Evolutionary conservation across 1,284 basidiomycete species (phyloP), one percentile per base, ranked within the genome.

Genomic region (Moesziomyces sp.): DNA sequence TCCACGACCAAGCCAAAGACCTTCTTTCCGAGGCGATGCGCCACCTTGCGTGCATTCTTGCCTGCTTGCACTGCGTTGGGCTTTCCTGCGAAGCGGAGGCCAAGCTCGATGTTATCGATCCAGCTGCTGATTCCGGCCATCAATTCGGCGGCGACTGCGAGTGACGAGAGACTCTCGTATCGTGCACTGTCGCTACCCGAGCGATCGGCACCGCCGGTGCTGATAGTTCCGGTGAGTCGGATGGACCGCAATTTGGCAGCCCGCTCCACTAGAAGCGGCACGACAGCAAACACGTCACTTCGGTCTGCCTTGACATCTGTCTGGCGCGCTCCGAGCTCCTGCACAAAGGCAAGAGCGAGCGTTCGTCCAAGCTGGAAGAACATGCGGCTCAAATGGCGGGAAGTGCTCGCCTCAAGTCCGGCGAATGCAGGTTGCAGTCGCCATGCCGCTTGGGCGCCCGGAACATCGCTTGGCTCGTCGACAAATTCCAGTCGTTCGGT

Each of bases 21-120:
- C 16, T 54, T 54, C 52, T 61, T 63, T 3, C 71, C 77, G 16
- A 80, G 46, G 24, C 53, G 62, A 38, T 81, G 76, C 16, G 78
- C 73, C 11, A 51, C 46, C 49, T 75, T 78, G 18, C 79, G 52
- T 28, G 64, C 51, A 30, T 52, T 45, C 30, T 60, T 75, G 4
- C 63, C 58, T n/a, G 56, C 58, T 47, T 60, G 55, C 23, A 11
- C 52, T 19, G 42, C 51, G 1, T 40, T 49, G 0, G 40, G 49
- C 35, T 48, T 14, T 3, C 50, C 58, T 1, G 48, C 53, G 14
- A 63, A 47, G 8, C 35, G 43, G 26, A 66, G 2, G 1, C 48
- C 48, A 0, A 75, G 47, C 58, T 68, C 58, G 3, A 64, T 16
- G 30, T 78, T 67, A 14, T 71, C 69, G 13, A 82, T 40, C 21